phyloP scores from a whole-genome alignment of 768 basidiomycete genomes.

The Phlebiopsis gigantea region DNA sequence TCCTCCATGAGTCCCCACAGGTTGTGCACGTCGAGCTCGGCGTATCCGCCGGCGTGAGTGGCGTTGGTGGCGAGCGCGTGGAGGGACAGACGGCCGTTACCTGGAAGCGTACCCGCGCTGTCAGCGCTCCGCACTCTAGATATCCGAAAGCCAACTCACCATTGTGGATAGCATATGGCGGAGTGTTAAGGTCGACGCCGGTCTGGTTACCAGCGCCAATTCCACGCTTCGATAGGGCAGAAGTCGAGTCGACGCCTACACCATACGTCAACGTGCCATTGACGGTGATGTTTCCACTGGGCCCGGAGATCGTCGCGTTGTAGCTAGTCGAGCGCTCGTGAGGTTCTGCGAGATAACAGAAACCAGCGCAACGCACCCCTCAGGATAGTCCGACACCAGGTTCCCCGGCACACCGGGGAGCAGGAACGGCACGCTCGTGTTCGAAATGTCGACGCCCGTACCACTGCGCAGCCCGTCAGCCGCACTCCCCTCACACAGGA shows the following conservation, averaged over 20 bases:
- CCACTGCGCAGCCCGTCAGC: slow-evolving; percentile 34
- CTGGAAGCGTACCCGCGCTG: too few species aligned
- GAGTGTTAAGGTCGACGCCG: slow-evolving; percentile 46
- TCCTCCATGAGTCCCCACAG: slow-evolving; percentile 71
- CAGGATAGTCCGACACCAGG: slow-evolving; percentile 54
- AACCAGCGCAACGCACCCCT: slow-evolving; percentile 29
- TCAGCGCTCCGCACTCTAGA: too few species aligned
- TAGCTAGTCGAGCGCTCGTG: slow-evolving; percentile 32
- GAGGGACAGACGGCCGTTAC: slow-evolving; percentile 42
- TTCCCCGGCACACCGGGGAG: slow-evolving; percentile 55
- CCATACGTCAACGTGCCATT: slow-evolving; percentile 58
- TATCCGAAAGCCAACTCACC: too few species aligned
- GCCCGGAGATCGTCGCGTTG: slow-evolving; percentile 50
- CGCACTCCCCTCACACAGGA: neutral
- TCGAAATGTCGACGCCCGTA: slow-evolving; percentile 48
- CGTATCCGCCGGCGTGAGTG: slow-evolving; percentile 26
- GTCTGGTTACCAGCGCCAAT: slow-evolving; percentile 45
- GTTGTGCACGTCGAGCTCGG: slow-evolving; percentile 42
- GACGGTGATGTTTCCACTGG: slow-evolving; percentile 73
- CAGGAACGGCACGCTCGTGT: slow-evolving; percentile 47
- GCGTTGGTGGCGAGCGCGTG: slow-evolving; percentile 60
- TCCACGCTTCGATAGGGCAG: slow-evolving; percentile 33
- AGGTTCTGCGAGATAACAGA: neutral
- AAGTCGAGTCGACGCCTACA: slow-evolving; percentile 9
- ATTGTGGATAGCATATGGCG: slow-evolving; percentile 71